Evolutionary conservation across 1,284 basidiomycete genomes (phyloP), one percentile per base, ranked within the genome.

Genomic region (Gymnopus androsaceus): DNA sequence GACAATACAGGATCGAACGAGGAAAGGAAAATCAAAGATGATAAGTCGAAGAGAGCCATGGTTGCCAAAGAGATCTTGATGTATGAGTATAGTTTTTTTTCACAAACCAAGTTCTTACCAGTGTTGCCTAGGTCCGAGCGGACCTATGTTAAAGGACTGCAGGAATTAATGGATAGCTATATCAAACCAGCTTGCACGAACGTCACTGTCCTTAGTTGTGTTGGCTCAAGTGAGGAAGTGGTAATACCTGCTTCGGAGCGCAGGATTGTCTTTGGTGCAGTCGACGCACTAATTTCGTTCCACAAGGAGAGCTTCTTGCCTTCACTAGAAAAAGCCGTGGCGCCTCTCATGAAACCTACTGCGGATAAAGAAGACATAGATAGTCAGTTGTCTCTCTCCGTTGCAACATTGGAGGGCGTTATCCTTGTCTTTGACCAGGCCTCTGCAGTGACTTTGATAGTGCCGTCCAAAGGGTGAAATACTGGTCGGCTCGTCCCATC

Each of bases 141-240:
- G 60, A 95, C 95, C 1, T 99, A 99, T 71, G 93, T 98, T 55
- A 90, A 90, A 63, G 92, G 93, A 12, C 75, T 99, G 21, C 87
- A 91, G 67, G 96, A 98, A 72, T 82, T 99, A 23, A 87, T 95
- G 50, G 91, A 95, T 57, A 97, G 99, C 59, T 99, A 99, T 69
- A 91, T 99, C 72, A 88, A 85, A 64, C 94, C 94, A 34, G 89
- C 92, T 3, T 77, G 82, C n/a, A 81, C 83, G 37, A 79, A 88
- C 3, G 83, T 90, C 55, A 87, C 84, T 55, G 76, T 88, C 36
- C 78, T 92, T 30, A 82, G 84, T 54, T 80, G 84, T 40, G 86
- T 87, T 14, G 78, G 84, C 12, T 83, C 86, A n/a, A 78, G 75
- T 59, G 90, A 87, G 67, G 94, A 97, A 59, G 90, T 92, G 0